Base-by-base conservation (phyloP, 1,139 yeast genomes). In the Lodderomyces parapsilosis region DNA sequence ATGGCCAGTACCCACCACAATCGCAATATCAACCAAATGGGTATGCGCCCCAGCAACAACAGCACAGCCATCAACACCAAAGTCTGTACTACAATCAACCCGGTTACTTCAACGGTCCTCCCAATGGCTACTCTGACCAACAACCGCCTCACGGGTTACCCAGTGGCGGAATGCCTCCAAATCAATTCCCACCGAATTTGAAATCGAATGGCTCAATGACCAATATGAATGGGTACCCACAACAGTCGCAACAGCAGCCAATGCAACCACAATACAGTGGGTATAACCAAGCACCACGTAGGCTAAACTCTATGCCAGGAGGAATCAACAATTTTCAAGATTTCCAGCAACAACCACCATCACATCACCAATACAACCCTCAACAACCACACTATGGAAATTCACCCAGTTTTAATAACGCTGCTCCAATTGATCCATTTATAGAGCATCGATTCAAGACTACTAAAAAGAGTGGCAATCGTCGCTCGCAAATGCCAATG, bases 401-500 rank as follows among this genome's bases (percentile, higher is more conserved):
- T 42, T 51, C 37, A 28, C 25, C 45, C 2, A 47, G 49, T 33
- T 48, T 48, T 24, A 46, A 46, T 34, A 46, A 49, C 35, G 49
- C 52, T 14, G 50, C 56, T 23, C 65, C 66, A 7, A 60, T 62
- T 37, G 67, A 63, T 42, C 66, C 66, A 20, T 44, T 54, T 32
- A 42, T 60, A 14, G 68, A 60, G 41, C 60, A 51, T 32, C 46
- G 67, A 37, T 62, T 62, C 44, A 62, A 50, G 38, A 48, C 55
- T n/a, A 54, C 58, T 27, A 59, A 62, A 11, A 66, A 65, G 50
- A 62, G 62, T 41, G 55, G 42, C 37, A 65, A 65, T 47, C 65
- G 76, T 41, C 62, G 76, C 22, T 67, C 75, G 0, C 66, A 59
- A 11, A 63, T 62, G 51, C 71, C 74, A 15, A 70, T 72, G 17